Base-by-base conservation (phyloP, 1,284 basidiomycete genomes). In the Tilletia setariae region DNA sequence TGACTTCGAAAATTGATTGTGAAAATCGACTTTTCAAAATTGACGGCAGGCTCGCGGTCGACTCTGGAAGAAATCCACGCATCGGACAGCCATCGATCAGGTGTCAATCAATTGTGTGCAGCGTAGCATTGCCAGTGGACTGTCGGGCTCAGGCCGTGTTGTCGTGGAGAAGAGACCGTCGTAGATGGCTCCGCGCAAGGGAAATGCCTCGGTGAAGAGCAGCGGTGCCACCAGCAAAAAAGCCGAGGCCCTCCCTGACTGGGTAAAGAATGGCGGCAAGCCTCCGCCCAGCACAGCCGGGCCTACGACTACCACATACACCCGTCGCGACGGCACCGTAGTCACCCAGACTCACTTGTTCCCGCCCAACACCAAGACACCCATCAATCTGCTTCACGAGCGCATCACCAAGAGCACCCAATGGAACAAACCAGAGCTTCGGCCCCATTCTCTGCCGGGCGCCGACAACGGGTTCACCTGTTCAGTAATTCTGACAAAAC, bases 351-450 rank as follows among this genome's bases (percentile, higher is more conserved):
- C 61, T 6, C 70, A 64, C 67, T 74, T 83, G 30, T 83, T 83
- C 71, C 81, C 82, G 2, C 78, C 78, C 15, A 80, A 81, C 28
- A 75, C 73, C 68, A 83, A 83, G 75, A 80, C 80, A 23, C 82
- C 82, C n/a, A 72, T 82, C 49, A 78, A 78, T 66, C 72, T 83
- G 68, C 75, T 83, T 43, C 77, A 81, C 64, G 82, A 83, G 70
- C 70, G 79, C 32, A 69, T 79, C 51, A 73, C 79, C 61, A 81
- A 80, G 70, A 70, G 76, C 28, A 75, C 75, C 19, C 32, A 47
- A 2, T 82, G 79, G 77, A 76, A 79, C 56, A 82, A 79, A 61
- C 79, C 80, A n/a, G 62, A 72, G 8, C 72, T 62, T 46, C 32
- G 46, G 4, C 30, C 65, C 13, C 51, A 59, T 23, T n/a, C 25